phyloP scores from a whole-genome alignment of 2,329 filamentous ascomycete genomes.

The Colletotrichum phormii region DNA sequence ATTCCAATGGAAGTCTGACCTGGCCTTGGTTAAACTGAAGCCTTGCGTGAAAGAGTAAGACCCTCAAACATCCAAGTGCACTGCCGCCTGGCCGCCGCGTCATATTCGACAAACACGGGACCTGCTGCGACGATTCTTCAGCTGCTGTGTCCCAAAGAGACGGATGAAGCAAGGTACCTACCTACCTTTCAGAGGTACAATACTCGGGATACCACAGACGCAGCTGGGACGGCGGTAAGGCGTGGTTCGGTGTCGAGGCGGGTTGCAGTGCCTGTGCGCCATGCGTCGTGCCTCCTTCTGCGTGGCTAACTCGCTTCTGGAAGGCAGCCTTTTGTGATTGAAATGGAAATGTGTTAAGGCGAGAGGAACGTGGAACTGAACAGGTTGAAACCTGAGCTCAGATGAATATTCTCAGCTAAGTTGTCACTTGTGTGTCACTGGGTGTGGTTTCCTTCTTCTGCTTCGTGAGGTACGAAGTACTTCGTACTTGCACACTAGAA shows the following conservation, averaged over 20 bases:
- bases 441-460: not conserved
- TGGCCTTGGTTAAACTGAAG: no score
- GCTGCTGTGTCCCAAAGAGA: not conserved
- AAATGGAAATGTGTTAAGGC: not conserved
- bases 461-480: not conserved
- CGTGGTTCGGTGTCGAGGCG: not conserved
- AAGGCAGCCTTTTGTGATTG: not conserved
- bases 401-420: not conserved
- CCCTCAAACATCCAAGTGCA: conserved; percentile 6
- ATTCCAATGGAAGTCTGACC: no score
- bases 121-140: conserved; percentile 17
- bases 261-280: not conserved
- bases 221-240: conserved; percentile 19
- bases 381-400: not conserved
- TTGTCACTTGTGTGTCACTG: not conserved
- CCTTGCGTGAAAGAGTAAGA: no score
- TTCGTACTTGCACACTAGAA: no score
- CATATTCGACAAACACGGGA: conserved; percentile 14
- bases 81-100: conserved; percentile 10
- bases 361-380: not conserved
- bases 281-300: not conserved
- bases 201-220: conserved; percentile 17
- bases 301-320: not conserved
- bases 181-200: no score
- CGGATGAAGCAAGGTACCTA: not conserved